Base-by-base conservation (phyloP, 2,329 filamentous ascomycete species). In the Colletotrichum salicis region DNA sequence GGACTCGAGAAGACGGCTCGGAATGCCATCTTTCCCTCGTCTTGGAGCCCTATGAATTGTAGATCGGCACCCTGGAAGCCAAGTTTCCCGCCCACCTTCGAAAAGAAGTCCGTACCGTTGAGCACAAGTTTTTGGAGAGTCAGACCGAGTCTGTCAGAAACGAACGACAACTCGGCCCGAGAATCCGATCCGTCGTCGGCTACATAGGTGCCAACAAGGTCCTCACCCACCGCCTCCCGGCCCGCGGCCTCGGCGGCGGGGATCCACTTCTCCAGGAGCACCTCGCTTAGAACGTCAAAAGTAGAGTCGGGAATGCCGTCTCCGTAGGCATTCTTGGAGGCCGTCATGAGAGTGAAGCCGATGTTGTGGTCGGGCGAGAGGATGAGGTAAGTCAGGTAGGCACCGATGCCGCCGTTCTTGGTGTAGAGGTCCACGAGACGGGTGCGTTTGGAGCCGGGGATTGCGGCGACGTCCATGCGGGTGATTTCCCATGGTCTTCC, bases 341-440 rank as follows among this genome's bases (percentile, higher is more conserved):
- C 79, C 2, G 77, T 55, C 19, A 81, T 45, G 10, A 81, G 52
- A 8, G 76, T 75, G 60, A 77, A 80, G 5, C 67, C 78, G 54
- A 68, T 72, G 72, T 51, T 74, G 73, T 70, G 79, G 67, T 66
- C 78, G 31, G 54, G 78, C 45, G 70, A 62, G 2, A 75, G 60
- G 19, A 76, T 77, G 0, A 80, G 45, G 1, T 78, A 64, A 0
- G 76, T 71, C 0, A 69, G 48, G 54, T 82, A 80, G 15, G 76
- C 77, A 5, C 74, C 75, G 29, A 79, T 78, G 5, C 72, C 76
- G 35, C 76, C 76, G n/a, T 71, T 54, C 65, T 78, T 77, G 37
- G 74, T 73, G 56, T 76, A 80, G 0, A 80, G 74, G 62, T 80
- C 79, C 1, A 78, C 75, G 1, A 78, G 67, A 1, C 77, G 77